phyloP scores from a whole-genome alignment of 2,329 filamentous ascomycete species.

The Aotearoamyces nothofagi region DNA sequence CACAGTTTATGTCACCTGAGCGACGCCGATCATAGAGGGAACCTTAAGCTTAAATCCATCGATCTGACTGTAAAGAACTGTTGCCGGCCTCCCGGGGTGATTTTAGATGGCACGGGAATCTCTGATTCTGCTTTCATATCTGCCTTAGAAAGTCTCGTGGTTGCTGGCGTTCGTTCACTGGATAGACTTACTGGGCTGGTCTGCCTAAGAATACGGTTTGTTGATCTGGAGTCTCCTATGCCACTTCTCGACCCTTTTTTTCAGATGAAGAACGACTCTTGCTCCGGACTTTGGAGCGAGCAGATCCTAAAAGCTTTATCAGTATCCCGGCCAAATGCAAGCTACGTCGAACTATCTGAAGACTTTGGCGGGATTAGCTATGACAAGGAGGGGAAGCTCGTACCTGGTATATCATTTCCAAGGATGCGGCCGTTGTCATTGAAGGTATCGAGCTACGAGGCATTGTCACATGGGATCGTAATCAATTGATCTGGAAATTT shows the following conservation, averaged over 20 bases:
- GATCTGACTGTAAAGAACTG: slow-evolving; percentile 64
- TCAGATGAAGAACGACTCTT: slow-evolving; percentile 40
- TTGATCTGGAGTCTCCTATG: slow-evolving; percentile 58
- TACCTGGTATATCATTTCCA: slow-evolving; percentile 24
- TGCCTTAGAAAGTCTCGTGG: slow-evolving; percentile 53
- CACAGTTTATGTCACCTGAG: slow-evolving; percentile 30
- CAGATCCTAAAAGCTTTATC: slow-evolving; percentile 45
- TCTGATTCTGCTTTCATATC: slow-evolving; percentile 58
- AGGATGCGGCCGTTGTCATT: slow-evolving; percentile 36
- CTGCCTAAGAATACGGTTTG: slow-evolving; percentile 56
- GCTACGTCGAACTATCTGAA: slow-evolving; percentile 47
- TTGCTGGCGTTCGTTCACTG: slow-evolving; percentile 46
- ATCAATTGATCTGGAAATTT: too few species aligned
- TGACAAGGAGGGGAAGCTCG: slow-evolving; percentile 39
- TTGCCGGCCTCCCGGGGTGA: slow-evolving; percentile 36
- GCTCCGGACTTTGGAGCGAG: slow-evolving; percentile 60
- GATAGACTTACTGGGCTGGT: slow-evolving; percentile 41
- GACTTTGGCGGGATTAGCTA: slow-evolving; percentile 44
- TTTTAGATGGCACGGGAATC: slow-evolving; percentile 54
- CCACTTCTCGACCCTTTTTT: slow-evolving; percentile 63
- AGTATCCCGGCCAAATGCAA: slow-evolving; percentile 38
- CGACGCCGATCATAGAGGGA: slow-evolving; percentile 26
- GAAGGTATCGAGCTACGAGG: slow-evolving; percentile 38
- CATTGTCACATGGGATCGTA: slow-evolving; percentile 2
- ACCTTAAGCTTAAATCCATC: slow-evolving; percentile 43